Evolutionary conservation across 2,329 filamentous ascomycete species (phyloP).

Genomic region (Penicillium thymicola): DNA sequence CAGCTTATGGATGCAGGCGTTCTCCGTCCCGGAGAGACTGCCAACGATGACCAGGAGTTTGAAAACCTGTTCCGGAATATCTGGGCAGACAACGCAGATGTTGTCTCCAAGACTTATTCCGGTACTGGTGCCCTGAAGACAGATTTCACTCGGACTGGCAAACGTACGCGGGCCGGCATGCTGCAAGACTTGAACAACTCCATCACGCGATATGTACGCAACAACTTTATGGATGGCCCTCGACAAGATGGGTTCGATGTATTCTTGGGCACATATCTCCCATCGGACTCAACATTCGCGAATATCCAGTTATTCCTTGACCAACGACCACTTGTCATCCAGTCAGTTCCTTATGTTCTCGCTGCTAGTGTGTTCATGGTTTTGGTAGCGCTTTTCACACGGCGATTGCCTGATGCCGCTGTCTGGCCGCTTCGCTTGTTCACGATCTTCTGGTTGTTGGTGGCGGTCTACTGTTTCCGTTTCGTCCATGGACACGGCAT

Average conservation of each 20-base stretch:
- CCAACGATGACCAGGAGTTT: constrained; percentile 76
- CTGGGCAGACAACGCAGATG: constrained; percentile 97
- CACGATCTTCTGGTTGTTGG: constrained; percentile 69
- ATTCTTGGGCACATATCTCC: constrained; percentile 83
- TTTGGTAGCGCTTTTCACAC: constrained; percentile 69
- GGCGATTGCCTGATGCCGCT: constrained; percentile 66
- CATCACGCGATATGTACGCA: constrained; percentile 80
- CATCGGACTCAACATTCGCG: constrained; percentile 67
- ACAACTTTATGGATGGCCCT: constrained; percentile 93
- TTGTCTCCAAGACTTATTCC: constrained; percentile 88
- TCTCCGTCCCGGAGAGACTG: constrained; percentile 70
- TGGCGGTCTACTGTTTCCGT: constrained; percentile 67
- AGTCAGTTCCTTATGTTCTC: constrained; percentile 88
- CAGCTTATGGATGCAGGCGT: constrained; percentile 84
- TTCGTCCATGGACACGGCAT: constrained; percentile 85
- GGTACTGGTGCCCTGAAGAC: constrained; percentile 98
- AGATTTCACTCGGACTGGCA: constrained; percentile 91
- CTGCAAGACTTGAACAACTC: constrained; percentile 86
- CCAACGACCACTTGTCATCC: constrained; percentile 78
- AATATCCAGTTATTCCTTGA: constrained; percentile 76
- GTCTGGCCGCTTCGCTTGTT: constrained; percentile 82
- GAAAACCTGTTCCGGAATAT: constrained; percentile 92
- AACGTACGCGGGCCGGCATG: constrained; percentile 79
- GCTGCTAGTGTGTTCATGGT: constrained; percentile 83
- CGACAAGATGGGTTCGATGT: constrained; percentile 94